phyloP scores from a whole-genome alignment of 139 green algal genomes.

The Chlamydomonas sphaeroides region DNA sequence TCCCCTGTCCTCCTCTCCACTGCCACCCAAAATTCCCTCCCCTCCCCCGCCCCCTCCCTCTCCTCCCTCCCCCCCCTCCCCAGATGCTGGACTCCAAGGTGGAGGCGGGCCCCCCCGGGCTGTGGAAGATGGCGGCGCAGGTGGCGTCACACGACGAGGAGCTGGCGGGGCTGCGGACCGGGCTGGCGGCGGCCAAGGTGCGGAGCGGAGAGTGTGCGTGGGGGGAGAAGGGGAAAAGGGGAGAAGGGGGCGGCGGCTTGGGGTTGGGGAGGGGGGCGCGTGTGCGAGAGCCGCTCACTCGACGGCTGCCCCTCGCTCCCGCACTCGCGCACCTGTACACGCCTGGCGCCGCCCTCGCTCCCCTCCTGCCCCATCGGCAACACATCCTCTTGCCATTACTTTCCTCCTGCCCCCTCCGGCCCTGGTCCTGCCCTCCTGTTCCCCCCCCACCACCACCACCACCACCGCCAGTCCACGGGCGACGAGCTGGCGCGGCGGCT shows the following conservation, averaged over 20 bases:
- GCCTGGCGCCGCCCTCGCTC: background rate
- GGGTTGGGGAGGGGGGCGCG: too few species aligned
- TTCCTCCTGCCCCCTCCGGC: background rate
- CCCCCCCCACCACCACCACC: background rate
- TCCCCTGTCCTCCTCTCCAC: too few species aligned
- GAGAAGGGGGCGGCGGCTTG: too few species aligned
- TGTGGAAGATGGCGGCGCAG: constrained; percentile 36
- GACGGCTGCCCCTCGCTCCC: too few species aligned
- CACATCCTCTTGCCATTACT: background rate
- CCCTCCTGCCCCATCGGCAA: too few species aligned
- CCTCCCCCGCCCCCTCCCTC: background rate
- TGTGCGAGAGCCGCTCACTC: too few species aligned
- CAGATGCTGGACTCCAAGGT: constrained; percentile 37
- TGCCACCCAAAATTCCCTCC: background rate
- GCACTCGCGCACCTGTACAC: too few species aligned
- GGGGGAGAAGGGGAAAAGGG: too few species aligned
- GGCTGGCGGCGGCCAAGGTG: constrained; percentile 12
- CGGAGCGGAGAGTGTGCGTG: too few species aligned
- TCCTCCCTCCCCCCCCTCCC: background rate
- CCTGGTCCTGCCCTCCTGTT: too few species aligned
- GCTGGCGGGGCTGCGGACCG: background rate
- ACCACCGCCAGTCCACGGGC: background rate
- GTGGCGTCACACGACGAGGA: constrained; percentile 30
- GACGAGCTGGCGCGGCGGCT: constrained; percentile 24
- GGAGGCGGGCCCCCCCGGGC: constrained; percentile 22